phyloP scores from a whole-genome alignment of 2,329 filamentous ascomycete genomes.

The Diaporthe citriasiana region DNA sequence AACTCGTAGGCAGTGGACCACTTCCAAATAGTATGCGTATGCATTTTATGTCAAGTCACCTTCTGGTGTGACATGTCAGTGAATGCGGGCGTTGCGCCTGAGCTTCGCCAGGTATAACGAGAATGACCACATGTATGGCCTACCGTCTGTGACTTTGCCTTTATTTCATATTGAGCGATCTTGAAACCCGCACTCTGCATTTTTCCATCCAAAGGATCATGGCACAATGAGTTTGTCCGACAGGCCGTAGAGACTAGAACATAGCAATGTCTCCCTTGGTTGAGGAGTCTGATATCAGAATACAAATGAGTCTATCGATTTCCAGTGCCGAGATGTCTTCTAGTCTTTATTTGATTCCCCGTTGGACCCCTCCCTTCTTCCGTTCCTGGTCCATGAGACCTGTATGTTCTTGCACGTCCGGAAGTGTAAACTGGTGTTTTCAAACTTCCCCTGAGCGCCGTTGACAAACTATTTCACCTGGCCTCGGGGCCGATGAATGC shows the following conservation, averaged over 20 bases:
- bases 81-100: too few species aligned
- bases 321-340: slow-evolving; percentile 35
- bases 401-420: slow-evolving; percentile 6
- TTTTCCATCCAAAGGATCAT: not conserved
- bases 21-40: too few species aligned
- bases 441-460: not conserved
- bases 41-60: too few species aligned
- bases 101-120: not conserved
- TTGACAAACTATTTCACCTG: slow-evolving; percentile 10
- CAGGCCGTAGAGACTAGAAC: not conserved
- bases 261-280: not conserved
- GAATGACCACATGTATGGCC: not conserved
- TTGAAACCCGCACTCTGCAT: not conserved
- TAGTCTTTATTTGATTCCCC: slow-evolving; percentile 27
- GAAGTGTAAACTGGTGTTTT: slow-evolving; percentile 3
- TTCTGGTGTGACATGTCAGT: too few species aligned
- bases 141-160: not conserved
- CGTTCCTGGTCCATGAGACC: not conserved
- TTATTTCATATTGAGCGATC: not conserved
- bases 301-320: slow-evolving; percentile 39
- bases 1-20: too few species aligned
- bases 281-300: not conserved
- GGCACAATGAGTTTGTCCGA: not conserved
- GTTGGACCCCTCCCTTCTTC: not conserved
- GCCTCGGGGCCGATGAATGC: not conserved